phyloP scores from a whole-genome alignment of 2,329 filamentous ascomycete species.

The Colletotrichum tanaceti region DNA sequence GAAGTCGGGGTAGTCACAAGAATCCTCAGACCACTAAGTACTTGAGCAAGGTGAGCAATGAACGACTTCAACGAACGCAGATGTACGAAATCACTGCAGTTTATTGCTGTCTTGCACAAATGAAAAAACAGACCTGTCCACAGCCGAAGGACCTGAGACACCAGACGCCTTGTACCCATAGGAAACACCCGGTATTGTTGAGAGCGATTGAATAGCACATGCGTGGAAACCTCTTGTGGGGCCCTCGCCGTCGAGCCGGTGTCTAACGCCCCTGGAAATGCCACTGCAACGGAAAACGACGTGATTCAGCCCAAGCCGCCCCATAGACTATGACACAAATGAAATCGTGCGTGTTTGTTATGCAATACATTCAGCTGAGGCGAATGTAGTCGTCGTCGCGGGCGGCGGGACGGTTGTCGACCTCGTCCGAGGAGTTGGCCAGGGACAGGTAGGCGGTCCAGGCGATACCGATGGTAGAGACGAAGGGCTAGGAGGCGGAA shows the following conservation, averaged over 20 bases:
- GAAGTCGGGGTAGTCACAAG: neutral
- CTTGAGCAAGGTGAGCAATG: neutral
- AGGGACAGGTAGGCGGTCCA: slow-evolving; percentile 98
- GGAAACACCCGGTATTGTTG: slow-evolving; percentile 17
- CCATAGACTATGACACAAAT: slow-evolving; percentile 5
- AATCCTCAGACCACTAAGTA: slow-evolving; percentile 17
- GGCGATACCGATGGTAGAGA: slow-evolving; percentile 93
- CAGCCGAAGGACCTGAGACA: neutral
- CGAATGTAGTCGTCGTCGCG: slow-evolving; percentile 50
- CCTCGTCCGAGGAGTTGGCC: slow-evolving; percentile 85
- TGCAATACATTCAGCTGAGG: slow-evolving; percentile 43
- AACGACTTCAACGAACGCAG: neutral
- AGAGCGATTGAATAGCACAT: slow-evolving; percentile 1
- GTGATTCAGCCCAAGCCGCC: slow-evolving; percentile 10
- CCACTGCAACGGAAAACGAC: slow-evolving; percentile 14
- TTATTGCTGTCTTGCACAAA: slow-evolving; percentile 23
- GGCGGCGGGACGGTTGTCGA: slow-evolving; percentile 48
- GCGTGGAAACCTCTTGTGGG: too few species aligned
- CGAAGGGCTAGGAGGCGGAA: slow-evolving; percentile 77
- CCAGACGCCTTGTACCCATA: slow-evolving; percentile 29
- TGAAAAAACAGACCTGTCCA: neutral
- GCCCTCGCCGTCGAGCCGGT: neutral
- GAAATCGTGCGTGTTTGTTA: neutral
- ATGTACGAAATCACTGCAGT: neutral
- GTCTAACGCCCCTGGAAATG: slow-evolving; percentile 17